Base-by-base conservation (phyloP, 1,139 yeast species). In the Taphrina deformans region DNA sequence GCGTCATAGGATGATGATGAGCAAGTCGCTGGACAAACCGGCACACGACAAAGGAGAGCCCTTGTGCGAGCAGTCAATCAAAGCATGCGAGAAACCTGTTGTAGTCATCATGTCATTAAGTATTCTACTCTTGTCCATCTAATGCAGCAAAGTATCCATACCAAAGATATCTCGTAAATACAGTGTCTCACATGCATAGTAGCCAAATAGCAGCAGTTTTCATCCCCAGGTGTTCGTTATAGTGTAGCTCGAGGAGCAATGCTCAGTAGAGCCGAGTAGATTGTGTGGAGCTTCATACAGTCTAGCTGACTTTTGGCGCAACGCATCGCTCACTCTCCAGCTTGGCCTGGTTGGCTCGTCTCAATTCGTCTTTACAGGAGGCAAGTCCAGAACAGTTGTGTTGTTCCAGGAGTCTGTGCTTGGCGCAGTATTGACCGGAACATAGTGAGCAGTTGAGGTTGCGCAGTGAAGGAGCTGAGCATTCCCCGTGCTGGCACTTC, bases 371-470 rank as follows among this genome's bases (percentile, higher is more conserved):
- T 78, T 89, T 89, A 79, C 96, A 89, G 71, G 79, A 81, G 73
- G 87, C 89, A 69, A 90, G 82, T 7, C 95, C 96, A 67, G 82
- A 79, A 74, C 97, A 90, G 68, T 83, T 76, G 76, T 90, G 97
- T 75, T 87, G 90, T 76, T 90, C 97, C 76, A 90, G 80, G 67
- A 91, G 80, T 67, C 97, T 81, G 77, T 90, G 97, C 73, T 87
- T 87, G 46, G 95, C 88, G 76, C 97, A 90, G 75, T 85, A 90
- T 73, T 87, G 88, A 53, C 96, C 96, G 63, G 85, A 85, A 75
- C 97, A 91, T 73, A 86, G 89, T 66, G 85, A 83, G 75, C 97
- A 91, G 75, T 87, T 91, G 46, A 97, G 97, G 45, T 89, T 95
- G 78, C 90, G 88, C 67, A 89, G 82, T 0, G 93, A 90, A 2